phyloP scores from a whole-genome alignment of 208 protist genomes.

The Trypanosoma avium region DNA sequence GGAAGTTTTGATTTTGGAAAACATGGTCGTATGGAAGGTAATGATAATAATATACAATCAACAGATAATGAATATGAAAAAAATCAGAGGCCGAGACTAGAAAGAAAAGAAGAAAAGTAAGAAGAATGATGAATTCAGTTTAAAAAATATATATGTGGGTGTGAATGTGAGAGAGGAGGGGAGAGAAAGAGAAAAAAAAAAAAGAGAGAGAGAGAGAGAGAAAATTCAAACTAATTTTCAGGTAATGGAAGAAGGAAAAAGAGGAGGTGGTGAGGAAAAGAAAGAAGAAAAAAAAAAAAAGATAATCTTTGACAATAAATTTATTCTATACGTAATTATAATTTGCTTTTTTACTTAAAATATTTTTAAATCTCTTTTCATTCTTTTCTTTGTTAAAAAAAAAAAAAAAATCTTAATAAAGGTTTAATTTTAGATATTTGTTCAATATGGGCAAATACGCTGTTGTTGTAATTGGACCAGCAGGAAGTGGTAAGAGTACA shows the following conservation, averaged over 20 bases:
- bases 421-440: neutral
- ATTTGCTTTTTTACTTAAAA: too few species aligned
- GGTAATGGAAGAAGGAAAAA: neutral
- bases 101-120: slow-evolving; percentile 2
- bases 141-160: neutral
- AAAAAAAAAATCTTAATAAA: neutral
- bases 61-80: slow-evolving; percentile 32
- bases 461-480: slow-evolving; percentile 89
- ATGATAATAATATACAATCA: slow-evolving; percentile 23
- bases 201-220: neutral
- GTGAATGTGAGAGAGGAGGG: neutral
- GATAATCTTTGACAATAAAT: slow-evolving; percentile 2
- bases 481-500: slow-evolving; percentile 92
- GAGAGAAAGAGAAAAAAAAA: neutral
- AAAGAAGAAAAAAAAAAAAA: slow-evolving; percentile 13
- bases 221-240: neutral
- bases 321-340: too few species aligned
- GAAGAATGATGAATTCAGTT: neutral
- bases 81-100: slow-evolving; percentile 14
- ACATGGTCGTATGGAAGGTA: slow-evolving; percentile 8
- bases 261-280: neutral
- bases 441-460: slow-evolving; percentile 90
- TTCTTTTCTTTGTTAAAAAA: neutral
- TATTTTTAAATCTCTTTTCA: too few species aligned
- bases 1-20: neutral